These are phyloP conservation scores for Takashimella koratensis DNA, from an alignment of 1,284 basidiomycete genomes.

Conservation along the genomic window DNA sequence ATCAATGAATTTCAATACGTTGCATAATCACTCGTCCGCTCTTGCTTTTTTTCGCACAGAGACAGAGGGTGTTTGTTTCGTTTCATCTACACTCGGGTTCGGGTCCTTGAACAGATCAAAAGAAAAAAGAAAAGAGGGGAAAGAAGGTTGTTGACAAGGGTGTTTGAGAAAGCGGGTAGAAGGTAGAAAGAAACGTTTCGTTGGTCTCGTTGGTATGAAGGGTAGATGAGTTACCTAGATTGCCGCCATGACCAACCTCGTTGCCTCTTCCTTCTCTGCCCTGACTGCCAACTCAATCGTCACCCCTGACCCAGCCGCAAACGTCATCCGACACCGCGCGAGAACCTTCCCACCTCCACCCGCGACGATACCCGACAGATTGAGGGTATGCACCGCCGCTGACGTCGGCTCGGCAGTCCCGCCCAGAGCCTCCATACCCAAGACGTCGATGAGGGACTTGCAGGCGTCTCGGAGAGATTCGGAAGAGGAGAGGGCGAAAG, in stretches of 20 bases:
- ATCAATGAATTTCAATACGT: too few relatives aligned
- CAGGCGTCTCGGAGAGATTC: slow-evolving; percentile 63
- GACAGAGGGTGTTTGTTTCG: too few relatives aligned
- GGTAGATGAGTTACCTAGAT: slow-evolving; percentile 56
- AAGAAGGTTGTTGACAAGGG: too few relatives aligned
- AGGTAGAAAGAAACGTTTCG: neutral
- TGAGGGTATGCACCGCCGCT: slow-evolving; percentile 87
- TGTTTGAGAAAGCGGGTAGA: neutral
- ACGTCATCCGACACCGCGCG: slow-evolving; percentile 93
- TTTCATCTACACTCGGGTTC: too few relatives aligned
- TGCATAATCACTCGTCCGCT: too few relatives aligned
- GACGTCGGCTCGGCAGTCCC: slow-evolving; percentile 78
- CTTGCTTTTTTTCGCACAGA: too few relatives aligned
- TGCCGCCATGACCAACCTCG: slow-evolving; percentile 81
- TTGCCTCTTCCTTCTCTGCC: slow-evolving; percentile 81
- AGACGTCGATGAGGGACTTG: slow-evolving; percentile 55
- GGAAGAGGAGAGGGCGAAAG: slow-evolving; percentile 87
- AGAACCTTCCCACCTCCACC: slow-evolving; percentile 92
- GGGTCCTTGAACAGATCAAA: too few relatives aligned
- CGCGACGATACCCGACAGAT: slow-evolving; percentile 80
- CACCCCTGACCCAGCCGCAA: slow-evolving; percentile 83
- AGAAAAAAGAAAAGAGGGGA: too few relatives aligned
- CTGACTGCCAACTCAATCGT: slow-evolving; percentile 91
- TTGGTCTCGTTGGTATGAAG: too few relatives aligned
- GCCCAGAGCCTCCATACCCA: slow-evolving; percentile 95